Evolutionary conservation across 768 basidiomycete genomes (phyloP), one percentile per base, ranked within the genome.

Genomic region (Boletus huronensis): DNA sequence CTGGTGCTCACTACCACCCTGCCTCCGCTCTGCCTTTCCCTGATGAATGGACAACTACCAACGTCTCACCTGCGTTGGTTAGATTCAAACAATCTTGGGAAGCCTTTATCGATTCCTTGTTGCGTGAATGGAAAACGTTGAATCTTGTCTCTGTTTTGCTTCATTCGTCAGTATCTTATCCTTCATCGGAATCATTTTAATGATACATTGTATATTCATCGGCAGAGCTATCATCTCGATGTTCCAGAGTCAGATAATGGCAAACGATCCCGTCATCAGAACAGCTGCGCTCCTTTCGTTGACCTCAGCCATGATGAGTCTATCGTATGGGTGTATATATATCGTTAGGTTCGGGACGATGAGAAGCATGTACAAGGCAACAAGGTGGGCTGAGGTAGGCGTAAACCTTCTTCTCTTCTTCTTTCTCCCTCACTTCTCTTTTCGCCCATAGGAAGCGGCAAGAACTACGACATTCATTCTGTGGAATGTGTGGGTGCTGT

Each of bases 51-150:
- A 76, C 77, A 0, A 43, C 45, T 6, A 40, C 80, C 3, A 69
- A 77, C 2, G 84, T 85, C 5, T 80, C 86, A 0, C 85, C 84
- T 5, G 80, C 87, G 6, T 66, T 89, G 38, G 71, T 82, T 8
- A 74, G 84, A 45, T 91, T 91, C 75, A 79, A 78, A 58, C 59
- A 64, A 7, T 78, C 82, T 2, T 90, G 88, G 88, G 88, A 90
- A 67, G 69, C 63, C 0, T 88, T 90, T 59, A 78, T 89, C 11
- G 84, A 87, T 51, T 82, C 84, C 1, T 72, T 90, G n/a, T 55
- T 82, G 57, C 77, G 81, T 26, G 87, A 89, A 60, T 89, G 86
- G 86, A 89, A 89, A 72, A 89, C 87, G 6, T 63, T 82, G 39
- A 90, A 90, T 60, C 75, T 90, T 19, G 81, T 90, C 19, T 89